Conservation (phyloP, 306 rosid species). For the Hippophae gyantsensis region DNA sequence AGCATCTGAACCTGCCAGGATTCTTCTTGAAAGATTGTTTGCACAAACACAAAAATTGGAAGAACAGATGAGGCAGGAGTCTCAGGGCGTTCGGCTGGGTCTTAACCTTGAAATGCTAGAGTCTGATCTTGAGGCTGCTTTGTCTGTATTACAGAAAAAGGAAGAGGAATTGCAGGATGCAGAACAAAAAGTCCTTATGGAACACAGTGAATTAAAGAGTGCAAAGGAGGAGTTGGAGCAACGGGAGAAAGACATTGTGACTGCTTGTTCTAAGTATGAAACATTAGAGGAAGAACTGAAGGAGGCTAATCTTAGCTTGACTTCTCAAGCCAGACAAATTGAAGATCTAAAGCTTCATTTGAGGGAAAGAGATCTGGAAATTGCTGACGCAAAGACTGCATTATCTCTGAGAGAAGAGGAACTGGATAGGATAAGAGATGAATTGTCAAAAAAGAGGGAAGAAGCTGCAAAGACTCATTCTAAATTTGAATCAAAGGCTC, state of each 20-base stretch:
- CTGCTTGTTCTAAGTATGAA: slow-evolving; percentile 44
- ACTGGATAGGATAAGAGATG: slow-evolving; percentile 41
- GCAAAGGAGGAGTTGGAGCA: slow-evolving; percentile 65
- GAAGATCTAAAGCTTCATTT: slow-evolving; percentile 56
- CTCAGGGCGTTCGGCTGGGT: slow-evolving; percentile 34
- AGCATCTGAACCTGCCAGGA: slow-evolving; percentile 59
- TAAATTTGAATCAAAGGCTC: slow-evolving; percentile 51
- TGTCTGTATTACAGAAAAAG: slow-evolving; percentile 52
- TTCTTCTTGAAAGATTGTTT: slow-evolving; percentile 75
- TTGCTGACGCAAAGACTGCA: slow-evolving; percentile 24
- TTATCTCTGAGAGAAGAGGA: slow-evolving; percentile 59
- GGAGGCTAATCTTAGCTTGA: slow-evolving; percentile 43
- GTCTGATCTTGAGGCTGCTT: slow-evolving; percentile 61
- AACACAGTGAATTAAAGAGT: slow-evolving; percentile 39
- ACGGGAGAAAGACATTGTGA: slow-evolving; percentile 55
- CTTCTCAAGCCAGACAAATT: slow-evolving; percentile 55
- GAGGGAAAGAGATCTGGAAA: slow-evolving; percentile 40
- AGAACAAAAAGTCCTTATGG: slow-evolving; percentile 50
- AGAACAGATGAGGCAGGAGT: slow-evolving; percentile 35
- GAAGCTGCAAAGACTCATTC: slow-evolving; percentile 39
- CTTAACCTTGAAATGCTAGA: slow-evolving; percentile 53
- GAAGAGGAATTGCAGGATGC: slow-evolving; percentile 73
- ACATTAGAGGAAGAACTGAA: slow-evolving; percentile 55
- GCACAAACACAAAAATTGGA: slow-evolving; percentile 72
- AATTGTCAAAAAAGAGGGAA: slow-evolving; percentile 42